phyloP scores from a whole-genome alignment of 768 basidiomycete genomes.

The Peribolospora kevripleyi region DNA sequence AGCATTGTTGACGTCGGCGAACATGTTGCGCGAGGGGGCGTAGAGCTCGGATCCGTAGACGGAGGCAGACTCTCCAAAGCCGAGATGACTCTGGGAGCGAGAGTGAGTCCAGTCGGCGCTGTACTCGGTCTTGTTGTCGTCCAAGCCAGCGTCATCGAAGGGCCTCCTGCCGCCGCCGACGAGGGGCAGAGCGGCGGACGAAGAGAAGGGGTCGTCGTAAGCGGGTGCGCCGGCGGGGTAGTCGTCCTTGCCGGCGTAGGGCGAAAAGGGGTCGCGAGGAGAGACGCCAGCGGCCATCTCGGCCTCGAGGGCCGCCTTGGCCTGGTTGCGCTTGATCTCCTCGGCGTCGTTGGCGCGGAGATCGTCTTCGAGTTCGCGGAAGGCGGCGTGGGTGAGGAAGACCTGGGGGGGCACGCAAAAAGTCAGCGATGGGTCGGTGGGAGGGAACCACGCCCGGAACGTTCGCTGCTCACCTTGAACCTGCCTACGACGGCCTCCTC shows the following conservation, averaged over 20 bases:
- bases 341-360: slow-evolving; percentile 61
- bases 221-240: slow-evolving; percentile 4
- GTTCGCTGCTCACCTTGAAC: slow-evolving; percentile 38
- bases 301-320: slow-evolving; percentile 42
- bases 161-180: slow-evolving; percentile 61
- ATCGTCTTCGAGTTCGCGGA: slow-evolving; percentile 70
- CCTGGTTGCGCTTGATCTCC: slow-evolving; percentile 55
- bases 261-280: slow-evolving; percentile 17
- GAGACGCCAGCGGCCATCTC: slow-evolving; percentile 1
- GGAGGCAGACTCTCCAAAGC: slow-evolving; percentile 50
- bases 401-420: slow-evolving; percentile 29
- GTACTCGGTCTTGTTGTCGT: slow-evolving; percentile 47
- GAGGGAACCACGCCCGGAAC: not conserved
- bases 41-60: slow-evolving; percentile 80
- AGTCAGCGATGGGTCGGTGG: not conserved
- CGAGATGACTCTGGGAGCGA: slow-evolving; percentile 33
- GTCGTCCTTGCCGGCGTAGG: slow-evolving; percentile 10
- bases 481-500: slow-evolving; percentile 56
- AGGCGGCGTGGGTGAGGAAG: slow-evolving; percentile 61
- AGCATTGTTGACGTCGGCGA: slow-evolving; percentile 55
- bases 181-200: slow-evolving; percentile 54
- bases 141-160: slow-evolving; percentile 44
- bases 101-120: slow-evolving; percentile 51
- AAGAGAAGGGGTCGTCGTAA: slow-evolving; percentile 34
- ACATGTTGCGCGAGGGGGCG: slow-evolving; percentile 87